Conservation (phyloP, 2,329 filamentous ascomycete species). For the Coniochaeta sp. region DNA sequence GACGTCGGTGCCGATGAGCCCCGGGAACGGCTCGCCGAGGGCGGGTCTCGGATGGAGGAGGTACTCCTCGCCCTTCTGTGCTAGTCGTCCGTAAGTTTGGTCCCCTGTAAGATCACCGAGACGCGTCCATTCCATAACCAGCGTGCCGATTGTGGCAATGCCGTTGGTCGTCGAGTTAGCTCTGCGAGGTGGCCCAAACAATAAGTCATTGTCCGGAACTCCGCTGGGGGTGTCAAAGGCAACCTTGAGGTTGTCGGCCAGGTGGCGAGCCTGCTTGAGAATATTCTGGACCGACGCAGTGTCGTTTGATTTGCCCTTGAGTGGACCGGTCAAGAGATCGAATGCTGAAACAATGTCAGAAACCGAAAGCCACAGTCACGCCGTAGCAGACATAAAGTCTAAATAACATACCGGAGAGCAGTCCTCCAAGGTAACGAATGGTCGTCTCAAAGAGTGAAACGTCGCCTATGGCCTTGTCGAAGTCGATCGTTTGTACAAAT, state of each 20-base stretch:
- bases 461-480: constrained; percentile 47
- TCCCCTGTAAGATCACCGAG: constrained; percentile 70
- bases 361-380: not conserved
- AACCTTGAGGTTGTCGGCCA: constrained; percentile 68
- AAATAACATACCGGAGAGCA: constrained; percentile 57
- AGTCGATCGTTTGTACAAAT: constrained; percentile 65
- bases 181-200: constrained; percentile 44
- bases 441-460: constrained; percentile 87
- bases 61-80: constrained; percentile 61
- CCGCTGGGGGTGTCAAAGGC: constrained; percentile 73
- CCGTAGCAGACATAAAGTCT: constrained; percentile 1
- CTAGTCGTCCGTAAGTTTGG: constrained; percentile 55
- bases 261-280: constrained; percentile 56
- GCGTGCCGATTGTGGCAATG: constrained; percentile 67
- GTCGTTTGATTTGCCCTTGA: constrained; percentile 52
- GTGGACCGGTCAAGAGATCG: constrained; percentile 64
- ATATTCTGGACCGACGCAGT: constrained; percentile 38
- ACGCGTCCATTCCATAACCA: constrained; percentile 79
- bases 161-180: constrained; percentile 54
- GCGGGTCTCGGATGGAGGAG: constrained; percentile 57
- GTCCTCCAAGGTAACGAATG: constrained; percentile 77
- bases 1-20: constrained; percentile 64
- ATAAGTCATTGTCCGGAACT: constrained; percentile 63
- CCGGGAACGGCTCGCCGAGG: constrained; percentile 64
- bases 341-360: constrained; percentile 37